Evolutionary conservation across 805 yeast genomes (phyloP), one percentile per base, ranked within the genome.

Genomic region (Metschnikowia similis): DNA sequence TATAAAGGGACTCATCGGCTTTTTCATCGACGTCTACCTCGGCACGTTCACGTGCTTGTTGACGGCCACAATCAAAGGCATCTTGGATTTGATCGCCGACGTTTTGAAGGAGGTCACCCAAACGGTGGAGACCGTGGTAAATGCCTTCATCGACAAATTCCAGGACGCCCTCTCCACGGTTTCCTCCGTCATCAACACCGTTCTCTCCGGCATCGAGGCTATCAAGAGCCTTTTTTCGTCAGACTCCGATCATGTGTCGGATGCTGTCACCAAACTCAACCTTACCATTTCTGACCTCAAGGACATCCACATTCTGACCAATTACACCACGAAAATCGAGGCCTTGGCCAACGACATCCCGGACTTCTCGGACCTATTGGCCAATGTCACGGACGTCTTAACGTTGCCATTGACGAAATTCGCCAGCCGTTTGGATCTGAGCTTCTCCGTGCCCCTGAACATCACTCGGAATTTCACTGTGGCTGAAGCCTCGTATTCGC

Each of bases 1-100:
- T 4, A 41, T 52, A 17, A 52, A 46, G 28, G 48, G 54, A 14
- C 26, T 57, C 9, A 37, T 57, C 6, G 26, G 43, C 13, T 51
- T 57, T 38, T 44, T 50, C 27, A 27, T 57, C 27, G 89, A 90
- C 31, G 58, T 92, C 55, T 79, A 86, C 43, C 65, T 90, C 2
- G 98, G 97, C 0, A 94, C 98, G 0, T 89, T 88, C 66, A 84
- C 86, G 0, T 94, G 99, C 65, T 71, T 94, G 11, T 64, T 89
- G 11, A 81, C 87, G 0, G 84, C 94, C 5, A 81, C 90, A 0
- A 72, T 91, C 6, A 84, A 81, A 58, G 88, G 91, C 3, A 77
- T 87, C 0, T 85, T 84, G 1, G 82, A 81, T 56, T 81, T 83
- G 30, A 44, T 53, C 1, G 47, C 57, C 1, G 58, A 56, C 1